These are phyloP conservation scores for Colletotrichum tamarilloi DNA, from an alignment of 2,329 filamentous ascomycete genomes.

Conservation along the genomic window DNA sequence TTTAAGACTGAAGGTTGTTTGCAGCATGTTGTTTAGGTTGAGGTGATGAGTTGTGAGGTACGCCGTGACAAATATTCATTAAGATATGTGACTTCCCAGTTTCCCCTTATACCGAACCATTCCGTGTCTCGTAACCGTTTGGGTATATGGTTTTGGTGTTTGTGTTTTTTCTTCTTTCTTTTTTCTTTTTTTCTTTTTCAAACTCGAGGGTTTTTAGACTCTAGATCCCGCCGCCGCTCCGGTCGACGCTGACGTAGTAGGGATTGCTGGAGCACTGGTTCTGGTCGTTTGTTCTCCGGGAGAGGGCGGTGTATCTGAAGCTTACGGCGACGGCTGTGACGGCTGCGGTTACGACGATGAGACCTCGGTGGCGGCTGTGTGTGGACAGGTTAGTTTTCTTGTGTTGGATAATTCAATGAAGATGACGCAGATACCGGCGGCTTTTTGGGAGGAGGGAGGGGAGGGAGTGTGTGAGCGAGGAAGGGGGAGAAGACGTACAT, in stretches of 20 bases:
- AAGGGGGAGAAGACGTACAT: conserved; percentile 38
- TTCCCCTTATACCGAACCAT: not conserved
- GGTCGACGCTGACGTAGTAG: conserved; percentile 62
- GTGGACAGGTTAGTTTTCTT: too few species aligned
- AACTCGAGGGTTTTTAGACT: too few species aligned
- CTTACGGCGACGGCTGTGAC: conserved; percentile 42
- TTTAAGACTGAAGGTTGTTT: not conserved
- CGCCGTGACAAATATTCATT: not conserved
- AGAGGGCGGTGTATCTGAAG: conserved; percentile 49
- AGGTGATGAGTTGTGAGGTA: not conserved
- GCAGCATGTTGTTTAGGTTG: not conserved
- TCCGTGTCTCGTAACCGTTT: not conserved
- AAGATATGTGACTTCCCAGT: not conserved
- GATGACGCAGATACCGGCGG: conserved; percentile 9
- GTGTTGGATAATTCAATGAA: too few species aligned
- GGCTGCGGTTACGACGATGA: conserved; percentile 48
- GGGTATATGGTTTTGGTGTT: not conserved
- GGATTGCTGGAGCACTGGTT: conserved; percentile 51
- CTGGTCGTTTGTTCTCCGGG: conserved; percentile 54
- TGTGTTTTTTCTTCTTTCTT: not conserved
- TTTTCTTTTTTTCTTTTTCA: not conserved
- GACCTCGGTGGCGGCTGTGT: conserved; percentile 50
- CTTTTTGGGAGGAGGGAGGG: conserved; percentile 36
- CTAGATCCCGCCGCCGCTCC: conserved; percentile 60
- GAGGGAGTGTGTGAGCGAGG: conserved; percentile 40